phyloP scores from a whole-genome alignment of 768 basidiomycete species.

The Gelatoporia subvermispora region DNA sequence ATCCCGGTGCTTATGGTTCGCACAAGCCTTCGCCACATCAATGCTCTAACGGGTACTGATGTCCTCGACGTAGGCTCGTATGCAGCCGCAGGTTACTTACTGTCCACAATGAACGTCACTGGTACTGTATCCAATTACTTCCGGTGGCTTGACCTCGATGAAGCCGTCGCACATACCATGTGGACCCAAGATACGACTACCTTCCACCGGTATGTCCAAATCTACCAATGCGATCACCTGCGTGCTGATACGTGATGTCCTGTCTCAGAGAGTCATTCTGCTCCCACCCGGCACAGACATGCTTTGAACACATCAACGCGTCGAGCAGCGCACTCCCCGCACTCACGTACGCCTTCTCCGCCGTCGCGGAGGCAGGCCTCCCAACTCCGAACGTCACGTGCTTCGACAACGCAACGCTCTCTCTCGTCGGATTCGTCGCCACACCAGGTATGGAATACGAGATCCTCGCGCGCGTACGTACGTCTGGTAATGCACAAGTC shows the following conservation, averaged over 20 bases:
- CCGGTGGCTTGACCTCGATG: constrained; percentile 69
- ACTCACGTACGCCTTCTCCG: constrained; percentile 44
- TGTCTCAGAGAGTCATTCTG: constrained; percentile 52
- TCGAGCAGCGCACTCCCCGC: constrained; percentile 29
- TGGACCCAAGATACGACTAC: constrained; percentile 52
- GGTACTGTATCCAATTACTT: constrained; percentile 36
- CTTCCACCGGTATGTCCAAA: constrained; percentile 42
- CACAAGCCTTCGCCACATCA: not conserved
- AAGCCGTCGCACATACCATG: constrained; percentile 48
- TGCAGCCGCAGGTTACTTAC: constrained; percentile 56
- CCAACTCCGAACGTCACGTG: constrained; percentile 60
- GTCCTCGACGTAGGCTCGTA: constrained; percentile 52
- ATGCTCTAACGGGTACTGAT: not conserved
- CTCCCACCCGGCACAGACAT: constrained; percentile 58
- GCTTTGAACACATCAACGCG: constrained; percentile 50
- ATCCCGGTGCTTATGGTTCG: constrained; percentile 59
- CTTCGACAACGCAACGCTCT: constrained; percentile 48
- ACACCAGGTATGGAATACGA: constrained; percentile 70
- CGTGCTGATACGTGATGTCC: not conserved
- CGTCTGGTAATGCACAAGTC: constrained; percentile 24
- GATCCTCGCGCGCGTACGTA: constrained; percentile 45
- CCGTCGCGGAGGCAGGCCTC: constrained; percentile 38
- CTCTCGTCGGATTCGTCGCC: constrained; percentile 44
- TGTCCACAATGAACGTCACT: constrained; percentile 40
- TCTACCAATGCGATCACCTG: not conserved